Percentiles rank a stretch among this genome's conserved stretches.
These are phyloP conservation scores for Saprolegnia diclina DNA, from an alignment of 352 stramenopile genomes.

Conservation along the genomic window DNA sequence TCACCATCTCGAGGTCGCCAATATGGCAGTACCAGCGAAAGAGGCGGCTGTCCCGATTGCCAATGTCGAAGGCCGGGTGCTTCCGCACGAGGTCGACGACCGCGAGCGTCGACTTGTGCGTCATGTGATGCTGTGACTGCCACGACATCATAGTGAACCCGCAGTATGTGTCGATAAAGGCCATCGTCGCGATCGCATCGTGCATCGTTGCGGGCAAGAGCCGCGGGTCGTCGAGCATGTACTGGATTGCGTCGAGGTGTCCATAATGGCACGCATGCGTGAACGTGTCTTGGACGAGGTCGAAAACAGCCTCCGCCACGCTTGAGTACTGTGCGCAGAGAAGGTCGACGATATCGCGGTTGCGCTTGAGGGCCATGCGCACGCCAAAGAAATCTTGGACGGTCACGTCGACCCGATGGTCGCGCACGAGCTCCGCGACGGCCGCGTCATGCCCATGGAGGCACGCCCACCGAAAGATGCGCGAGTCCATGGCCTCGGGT, in stretches of 20 bases:
- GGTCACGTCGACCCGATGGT: neutral
- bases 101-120: neutral
- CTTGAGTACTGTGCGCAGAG: neutral
- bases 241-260: neutral
- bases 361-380: conserved; percentile 3
- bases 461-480: conserved; percentile 4
- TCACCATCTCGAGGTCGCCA: neutral
- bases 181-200: neutral
- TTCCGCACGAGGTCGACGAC: conserved; percentile 3
- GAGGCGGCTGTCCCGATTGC: neutral
- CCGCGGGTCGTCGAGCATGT: conserved; percentile 2
- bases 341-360: neutral
- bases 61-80: neutral
- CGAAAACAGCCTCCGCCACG: neutral
- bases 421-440: neutral
- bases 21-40: neutral
- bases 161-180: neutral
- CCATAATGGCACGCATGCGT: conserved; percentile 8
- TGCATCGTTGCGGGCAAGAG: conserved; percentile 1
- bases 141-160: neutral
- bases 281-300: neutral
- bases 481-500: conserved; percentile 5
- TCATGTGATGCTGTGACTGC: conserved; percentile 6
- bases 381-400: neutral
- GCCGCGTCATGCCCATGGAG: neutral